These are phyloP conservation scores for Astrocystis sublimbata DNA, from an alignment of 495 filamentous ascomycete genomes.

Conservation along the genomic window DNA sequence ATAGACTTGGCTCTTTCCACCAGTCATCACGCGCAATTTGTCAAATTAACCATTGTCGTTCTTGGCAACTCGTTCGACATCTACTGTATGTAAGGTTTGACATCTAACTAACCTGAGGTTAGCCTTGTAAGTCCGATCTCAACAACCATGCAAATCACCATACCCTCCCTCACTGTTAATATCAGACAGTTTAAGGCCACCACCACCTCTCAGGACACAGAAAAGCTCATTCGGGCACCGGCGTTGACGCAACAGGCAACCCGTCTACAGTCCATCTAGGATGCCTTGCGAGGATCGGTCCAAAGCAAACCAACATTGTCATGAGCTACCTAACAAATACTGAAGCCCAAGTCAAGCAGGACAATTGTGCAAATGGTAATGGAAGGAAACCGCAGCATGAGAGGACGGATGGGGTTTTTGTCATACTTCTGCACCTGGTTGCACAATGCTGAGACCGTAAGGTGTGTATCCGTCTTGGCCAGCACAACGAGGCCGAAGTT, in stretches of 20 bases:
- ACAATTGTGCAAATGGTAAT: conserved; percentile 1
- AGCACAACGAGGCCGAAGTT: neutral
- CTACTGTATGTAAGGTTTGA: too few relatives aligned
- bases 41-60: neutral
- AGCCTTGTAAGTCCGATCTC: too few relatives aligned
- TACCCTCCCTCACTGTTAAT: neutral
- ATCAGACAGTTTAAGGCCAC: neutral
- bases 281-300: neutral
- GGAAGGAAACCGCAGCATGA: neutral
- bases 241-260: conserved; percentile 4
- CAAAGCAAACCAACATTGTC: neutral
- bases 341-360: neutral
- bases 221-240: neutral
- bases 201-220: neutral
- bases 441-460: neutral
- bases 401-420: too few relatives aligned
- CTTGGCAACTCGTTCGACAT: conserved; percentile 3
- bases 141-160: neutral
- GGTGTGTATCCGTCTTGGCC: neutral
- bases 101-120: too few relatives aligned
- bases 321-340: neutral
- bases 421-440: too few relatives aligned
- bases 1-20: conserved; percentile 5
- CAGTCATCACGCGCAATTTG: neutral
- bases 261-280: neutral